Evolutionary conservation across 164 flowering plant genomes (phyloP), one percentile per base, ranked within the genome.

Genomic region (Macadamia tetraphylla): DNA sequence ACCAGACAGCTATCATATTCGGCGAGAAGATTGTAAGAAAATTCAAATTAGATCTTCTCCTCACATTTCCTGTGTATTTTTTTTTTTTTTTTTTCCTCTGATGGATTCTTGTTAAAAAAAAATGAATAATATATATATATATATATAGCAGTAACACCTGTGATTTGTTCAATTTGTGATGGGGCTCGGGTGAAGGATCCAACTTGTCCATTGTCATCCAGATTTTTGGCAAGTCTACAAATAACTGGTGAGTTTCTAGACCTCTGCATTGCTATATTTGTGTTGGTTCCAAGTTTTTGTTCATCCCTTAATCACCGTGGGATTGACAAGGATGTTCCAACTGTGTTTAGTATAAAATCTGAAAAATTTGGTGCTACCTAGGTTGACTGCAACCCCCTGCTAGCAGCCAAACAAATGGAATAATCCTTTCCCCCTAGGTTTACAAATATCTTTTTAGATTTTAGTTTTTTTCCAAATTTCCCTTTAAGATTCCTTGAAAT

Each of bases 311-410:
- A 58, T 30, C 67, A 52, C 68, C 58, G 48, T 62, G 13, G n/a
- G 29, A 64, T 73, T 77, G 78, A 71, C 81, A 94, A 97, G 94
- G 69, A 72, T 10, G 64, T 64, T 67, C 96, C 94, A 14, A 71
- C 71, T 58, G 84, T 90, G 49, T 72, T 91, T 76, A 97, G 97
- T 65, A 81, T 84, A 48, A 79, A 80, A 69, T 97, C 96, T 23
- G 23, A 23, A 23, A 23, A 23, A 23, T 23, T 23, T 0, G 23
- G 23, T 23, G 23, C 23, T 23, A 23, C 23, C 23, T 23, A 23
- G 23, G 23, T 23, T 23, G 23, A 23, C 23, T 23, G 23, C 23
- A 23, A 23, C 23, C 23, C 23, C 23, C 23, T 23, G 23, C 23
- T 23, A 23, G 23, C 23, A 23, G 23, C 23, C 23, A 23, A 23